A percentile compares a stretch with the other conserved stretches of the same genome.
These are phyloP conservation scores for Chalciporus chontae DNA, from an alignment of 768 basidiomycete species.

Conservation along the genomic window DNA sequence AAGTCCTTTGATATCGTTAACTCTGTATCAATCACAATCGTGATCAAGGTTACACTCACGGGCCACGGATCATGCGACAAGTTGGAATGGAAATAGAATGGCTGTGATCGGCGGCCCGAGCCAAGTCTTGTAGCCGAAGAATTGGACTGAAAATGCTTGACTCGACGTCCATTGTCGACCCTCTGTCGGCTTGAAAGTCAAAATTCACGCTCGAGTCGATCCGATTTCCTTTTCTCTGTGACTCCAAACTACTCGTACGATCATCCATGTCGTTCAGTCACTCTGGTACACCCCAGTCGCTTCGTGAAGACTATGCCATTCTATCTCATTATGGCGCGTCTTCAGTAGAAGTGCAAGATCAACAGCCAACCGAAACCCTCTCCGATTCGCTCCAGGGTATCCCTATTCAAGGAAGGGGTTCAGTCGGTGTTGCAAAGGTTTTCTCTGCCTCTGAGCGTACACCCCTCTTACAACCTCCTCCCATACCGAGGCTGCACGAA, in stretches of 20 bases:
- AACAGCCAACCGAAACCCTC: not conserved
- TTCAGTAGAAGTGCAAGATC: constrained; percentile 10
- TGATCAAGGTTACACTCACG: too few species aligned
- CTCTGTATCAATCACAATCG: too few species aligned
- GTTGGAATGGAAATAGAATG: too few species aligned
- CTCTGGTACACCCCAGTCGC: constrained; percentile 32
- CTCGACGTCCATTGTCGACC: too few species aligned
- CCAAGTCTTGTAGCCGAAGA: too few species aligned
- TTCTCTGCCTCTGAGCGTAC: constrained; percentile 44
- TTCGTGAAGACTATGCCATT: constrained; percentile 65
- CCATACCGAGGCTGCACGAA: constrained; percentile 58
- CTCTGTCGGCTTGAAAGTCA: not conserved
- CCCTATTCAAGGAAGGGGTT: constrained; percentile 12
- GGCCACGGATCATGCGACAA: too few species aligned
- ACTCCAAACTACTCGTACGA: not conserved
- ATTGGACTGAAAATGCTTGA: too few species aligned
- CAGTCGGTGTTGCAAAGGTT: not conserved
- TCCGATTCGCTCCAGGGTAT: constrained; percentile 18
- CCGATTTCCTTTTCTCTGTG: not conserved
- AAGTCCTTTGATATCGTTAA: too few species aligned
- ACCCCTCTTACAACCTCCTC: constrained; percentile 48
- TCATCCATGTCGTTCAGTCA: constrained; percentile 20
- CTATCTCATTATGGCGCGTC: constrained; percentile 48
- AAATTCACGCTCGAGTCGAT: not conserved
- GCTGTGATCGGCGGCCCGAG: too few species aligned